Evolutionary conservation across 2,329 filamentous ascomycete species (phyloP).

Genomic region (Colletotrichum orbiculare): DNA sequence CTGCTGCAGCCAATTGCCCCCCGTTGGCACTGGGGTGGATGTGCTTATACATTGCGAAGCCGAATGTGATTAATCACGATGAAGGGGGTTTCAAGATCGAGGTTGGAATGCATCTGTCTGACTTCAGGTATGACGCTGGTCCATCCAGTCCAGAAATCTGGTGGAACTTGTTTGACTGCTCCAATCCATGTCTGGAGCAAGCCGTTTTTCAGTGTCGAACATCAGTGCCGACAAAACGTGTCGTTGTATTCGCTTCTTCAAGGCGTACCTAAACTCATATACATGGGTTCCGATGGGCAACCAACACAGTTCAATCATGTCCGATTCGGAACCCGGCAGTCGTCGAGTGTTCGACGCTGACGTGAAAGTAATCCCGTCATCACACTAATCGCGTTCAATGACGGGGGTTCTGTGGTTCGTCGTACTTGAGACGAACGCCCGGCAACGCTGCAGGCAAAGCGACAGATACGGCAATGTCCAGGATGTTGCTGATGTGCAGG

Average conservation of each 20-base stretch:
- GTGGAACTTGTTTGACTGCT: not conserved
- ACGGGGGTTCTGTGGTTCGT: not conserved
- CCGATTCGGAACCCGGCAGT: no score
- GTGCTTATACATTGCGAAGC: not conserved
- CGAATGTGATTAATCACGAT: no score
- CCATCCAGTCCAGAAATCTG: not conserved
- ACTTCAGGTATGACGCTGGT: no score
- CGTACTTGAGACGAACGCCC: conserved; percentile 18
- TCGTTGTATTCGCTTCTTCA: no score
- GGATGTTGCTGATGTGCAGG: conserved; percentile 10
- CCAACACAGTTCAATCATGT: no score
- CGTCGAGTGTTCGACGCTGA: not conserved
- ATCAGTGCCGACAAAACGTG: no score
- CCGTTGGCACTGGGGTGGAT: not conserved
- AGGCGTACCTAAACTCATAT: no score
- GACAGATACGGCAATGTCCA: conserved; percentile 9
- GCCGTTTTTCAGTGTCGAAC: no score
- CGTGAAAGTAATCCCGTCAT: no score
- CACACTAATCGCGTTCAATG: not conserved
- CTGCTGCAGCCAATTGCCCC: not conserved
- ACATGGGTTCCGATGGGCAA: no score
- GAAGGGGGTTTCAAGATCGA: no score
- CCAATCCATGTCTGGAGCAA: not conserved
- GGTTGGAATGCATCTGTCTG: no score
- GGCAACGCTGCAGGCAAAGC: conserved; percentile 15